Base-by-base conservation (phyloP, 2,329 filamentous ascomycete species). In the Parafenestella ontariensis region DNA sequence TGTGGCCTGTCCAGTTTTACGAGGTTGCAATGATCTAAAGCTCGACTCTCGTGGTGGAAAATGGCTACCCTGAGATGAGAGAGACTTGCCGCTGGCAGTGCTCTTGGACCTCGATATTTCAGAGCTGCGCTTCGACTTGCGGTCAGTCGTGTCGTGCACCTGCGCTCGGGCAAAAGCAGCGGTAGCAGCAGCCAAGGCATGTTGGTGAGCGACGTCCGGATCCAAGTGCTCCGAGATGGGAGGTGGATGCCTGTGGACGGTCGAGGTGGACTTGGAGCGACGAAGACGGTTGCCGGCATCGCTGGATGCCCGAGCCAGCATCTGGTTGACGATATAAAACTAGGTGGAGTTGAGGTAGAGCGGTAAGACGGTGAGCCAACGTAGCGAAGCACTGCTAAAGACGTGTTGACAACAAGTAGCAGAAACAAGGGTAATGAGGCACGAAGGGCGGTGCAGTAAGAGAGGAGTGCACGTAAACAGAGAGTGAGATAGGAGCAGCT, bases 131-230 rank as follows among this genome's bases (percentile, higher is more conserved):
- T 57, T 63, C 11, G 55, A 50, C n/a, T 44, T 40, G 33, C 55
- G 49, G 21, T 63, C 61, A 11, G 52, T 47, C 18, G 51, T 49
- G n/a, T 61, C 64, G 5, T 66, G 61, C 9, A 54, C 64, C 34
- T 72, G 71, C 8, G 73, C 72, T 46, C 73, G 63, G 49, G 61
- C 63, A 40, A 68, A 77, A 21, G 76, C 76, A 33, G 69, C 61
- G 1, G 71, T 69, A 17, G 76, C 76, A 46, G 76, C 76, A n/a
- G 68, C 71, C 26, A 75, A 23, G 23, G 76, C 76, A 56, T 77
- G 74, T 31, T 74, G 65, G 46, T 71, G 69, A 24, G 68, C 65
- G 6, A 68, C 50, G 18, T 68, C 65, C 1, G 66, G 66, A 48
- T 76, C 67, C 11, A 68, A 39, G 3, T 56, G 54, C 26, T 71